A percentile compares a stretch with the other conserved stretches of the same genome.
Evolutionary conservation across 768 basidiomycete genomes (phyloP).

Genomic region (Rubroboletus satanas): DNA sequence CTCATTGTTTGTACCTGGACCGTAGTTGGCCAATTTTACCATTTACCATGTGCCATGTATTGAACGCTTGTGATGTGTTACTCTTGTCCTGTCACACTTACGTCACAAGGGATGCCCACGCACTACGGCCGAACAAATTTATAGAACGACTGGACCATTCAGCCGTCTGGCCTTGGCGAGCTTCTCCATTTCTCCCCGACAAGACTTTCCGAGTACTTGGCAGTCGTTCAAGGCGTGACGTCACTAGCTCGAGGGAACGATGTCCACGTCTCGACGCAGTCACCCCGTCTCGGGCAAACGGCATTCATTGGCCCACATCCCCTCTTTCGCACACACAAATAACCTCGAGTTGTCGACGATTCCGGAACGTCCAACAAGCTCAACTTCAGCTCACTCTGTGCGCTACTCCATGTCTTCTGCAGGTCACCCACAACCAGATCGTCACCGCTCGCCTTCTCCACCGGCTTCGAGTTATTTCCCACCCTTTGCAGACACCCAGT

Average conservation of each 20-base stretch:
- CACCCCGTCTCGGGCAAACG: conserved; percentile 20
- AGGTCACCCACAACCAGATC: conserved; percentile 15
- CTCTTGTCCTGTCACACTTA: no score
- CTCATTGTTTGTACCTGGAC: no score
- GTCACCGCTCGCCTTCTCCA: conserved; percentile 47
- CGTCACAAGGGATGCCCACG: no score
- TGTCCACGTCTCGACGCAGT: conserved; percentile 30
- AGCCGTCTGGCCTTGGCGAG: neutral
- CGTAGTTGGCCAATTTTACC: no score
- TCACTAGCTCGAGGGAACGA: conserved; percentile 5
- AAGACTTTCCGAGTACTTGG: neutral
- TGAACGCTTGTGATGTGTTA: no score
- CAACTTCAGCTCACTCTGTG: conserved; percentile 23
- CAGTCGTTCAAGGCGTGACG: neutral
- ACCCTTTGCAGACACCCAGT: conserved; percentile 46
- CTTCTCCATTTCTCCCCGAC: neutral
- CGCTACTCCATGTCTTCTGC: conserved; percentile 12
- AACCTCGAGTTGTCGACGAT: conserved; percentile 16
- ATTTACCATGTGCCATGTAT: no score
- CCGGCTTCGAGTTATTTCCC: conserved; percentile 83
- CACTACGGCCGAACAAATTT: no score
- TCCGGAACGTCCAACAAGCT: conserved; percentile 15
- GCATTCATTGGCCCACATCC: conserved; percentile 3
- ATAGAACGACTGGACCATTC: neutral
- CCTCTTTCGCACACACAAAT: conserved; percentile 6